Evolutionary conservation across 2,329 filamentous ascomycete genomes (phyloP).

Genomic region (Tolypocladium ophioglossoides): DNA sequence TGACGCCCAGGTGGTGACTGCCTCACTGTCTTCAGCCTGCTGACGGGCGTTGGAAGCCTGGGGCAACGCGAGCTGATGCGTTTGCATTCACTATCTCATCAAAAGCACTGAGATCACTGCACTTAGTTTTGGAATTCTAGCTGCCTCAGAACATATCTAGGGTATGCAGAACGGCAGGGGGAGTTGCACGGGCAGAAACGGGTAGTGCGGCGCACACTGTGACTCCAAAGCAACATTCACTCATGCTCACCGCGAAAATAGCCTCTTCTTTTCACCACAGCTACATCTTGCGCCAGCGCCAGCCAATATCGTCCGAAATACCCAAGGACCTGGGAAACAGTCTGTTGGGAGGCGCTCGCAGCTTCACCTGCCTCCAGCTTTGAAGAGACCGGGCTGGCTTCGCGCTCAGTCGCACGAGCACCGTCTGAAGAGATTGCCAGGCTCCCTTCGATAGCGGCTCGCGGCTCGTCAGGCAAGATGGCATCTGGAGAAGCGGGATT

Average conservation of each 20-base stretch:
- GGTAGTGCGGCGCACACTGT: constrained; percentile 3
- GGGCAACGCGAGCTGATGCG: background rate
- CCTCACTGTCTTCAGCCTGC: background rate
- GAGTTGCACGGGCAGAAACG: background rate
- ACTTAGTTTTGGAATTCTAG: background rate
- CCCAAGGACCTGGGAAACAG: background rate
- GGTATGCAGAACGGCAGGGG: too few species aligned
- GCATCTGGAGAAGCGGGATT: constrained; percentile 10
- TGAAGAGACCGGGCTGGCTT: background rate
- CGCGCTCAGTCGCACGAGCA: background rate
- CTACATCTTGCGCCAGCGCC: background rate
- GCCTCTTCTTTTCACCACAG: background rate
- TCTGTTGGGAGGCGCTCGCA: background rate
- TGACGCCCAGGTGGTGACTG: accelerated
- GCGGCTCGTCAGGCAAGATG: constrained; percentile 8
- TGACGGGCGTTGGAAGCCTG: background rate
- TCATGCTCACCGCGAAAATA: background rate
- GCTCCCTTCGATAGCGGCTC: background rate
- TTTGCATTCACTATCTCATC: background rate
- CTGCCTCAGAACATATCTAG: background rate
- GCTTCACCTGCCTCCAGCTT: background rate
- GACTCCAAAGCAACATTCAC: background rate
- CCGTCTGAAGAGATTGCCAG: background rate
- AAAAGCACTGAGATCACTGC: background rate
- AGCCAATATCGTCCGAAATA: background rate